Evolutionary conservation across 768 basidiomycete species (phyloP).

Genomic region (Tylopilus felleus): DNA sequence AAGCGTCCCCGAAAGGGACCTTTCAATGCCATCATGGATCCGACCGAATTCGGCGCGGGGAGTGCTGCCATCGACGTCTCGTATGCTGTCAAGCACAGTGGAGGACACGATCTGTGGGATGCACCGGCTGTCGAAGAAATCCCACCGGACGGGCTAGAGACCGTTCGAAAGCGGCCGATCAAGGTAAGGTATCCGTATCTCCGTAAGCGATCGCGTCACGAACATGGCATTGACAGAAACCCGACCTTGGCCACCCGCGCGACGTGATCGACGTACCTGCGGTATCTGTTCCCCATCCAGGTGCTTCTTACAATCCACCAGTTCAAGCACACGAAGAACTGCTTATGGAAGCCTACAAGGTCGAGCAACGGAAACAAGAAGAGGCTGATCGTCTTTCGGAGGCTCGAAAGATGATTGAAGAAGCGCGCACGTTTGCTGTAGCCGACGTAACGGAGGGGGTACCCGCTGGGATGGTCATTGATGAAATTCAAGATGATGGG

Average conservation of each 20-base stretch:
- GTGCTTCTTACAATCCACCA: slow-evolving; percentile 88
- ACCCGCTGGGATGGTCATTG: slow-evolving; percentile 66
- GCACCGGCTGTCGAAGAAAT: slow-evolving; percentile 32
- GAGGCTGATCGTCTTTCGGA: slow-evolving; percentile 52
- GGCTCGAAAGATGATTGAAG: slow-evolving; percentile 53
- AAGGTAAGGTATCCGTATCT: slow-evolving; percentile 44
- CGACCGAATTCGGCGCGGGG: slow-evolving; percentile 62
- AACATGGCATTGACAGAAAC: slow-evolving; percentile 39
- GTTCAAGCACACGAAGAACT: slow-evolving; percentile 69
- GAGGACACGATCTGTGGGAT: slow-evolving; percentile 64
- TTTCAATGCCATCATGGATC: slow-evolving; percentile 67
- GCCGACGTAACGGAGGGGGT: slow-evolving; percentile 35
- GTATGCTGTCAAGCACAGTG: slow-evolving; percentile 62
- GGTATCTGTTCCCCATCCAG: slow-evolving; percentile 69
- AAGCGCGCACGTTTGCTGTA: slow-evolving; percentile 37
- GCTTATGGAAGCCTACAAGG: slow-evolving; percentile 59
- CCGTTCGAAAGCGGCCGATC: slow-evolving; percentile 38
- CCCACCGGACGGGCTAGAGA: slow-evolving; percentile 40
- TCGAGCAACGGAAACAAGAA: slow-evolving; percentile 56
- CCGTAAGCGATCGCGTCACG: neutral
- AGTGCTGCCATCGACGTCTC: slow-evolving; percentile 62
- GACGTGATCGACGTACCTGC: slow-evolving; percentile 60
- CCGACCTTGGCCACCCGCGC: slow-evolving; percentile 44
- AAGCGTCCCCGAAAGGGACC: slow-evolving; percentile 70
- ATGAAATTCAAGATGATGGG: slow-evolving; percentile 41